These are phyloP conservation scores for Oleoguttula mirabilis DNA, from an alignment of 495 filamentous ascomycete genomes.

Conservation along the genomic window DNA sequence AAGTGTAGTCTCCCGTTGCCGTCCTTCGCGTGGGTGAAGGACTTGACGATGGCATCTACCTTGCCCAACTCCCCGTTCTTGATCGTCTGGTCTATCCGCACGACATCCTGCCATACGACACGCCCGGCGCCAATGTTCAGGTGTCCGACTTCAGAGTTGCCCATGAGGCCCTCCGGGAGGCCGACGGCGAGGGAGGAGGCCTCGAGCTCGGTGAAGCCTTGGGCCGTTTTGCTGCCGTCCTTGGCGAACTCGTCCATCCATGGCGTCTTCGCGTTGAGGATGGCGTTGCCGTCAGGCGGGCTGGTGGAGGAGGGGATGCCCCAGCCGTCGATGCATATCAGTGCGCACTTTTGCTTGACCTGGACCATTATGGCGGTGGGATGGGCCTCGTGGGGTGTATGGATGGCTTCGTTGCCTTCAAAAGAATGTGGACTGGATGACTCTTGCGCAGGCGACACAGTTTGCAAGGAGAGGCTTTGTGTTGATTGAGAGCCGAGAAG, in stretches of 20 bases:
- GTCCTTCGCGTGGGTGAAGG: conserved; percentile 69
- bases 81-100: conserved; percentile 89
- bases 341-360: conserved; percentile 82
- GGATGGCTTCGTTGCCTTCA: too few species aligned
- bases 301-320: conserved; percentile 71
- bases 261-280: conserved; percentile 81
- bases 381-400: too few species aligned
- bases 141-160: conserved; percentile 96
- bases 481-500: too few species aligned
- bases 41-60: conserved; percentile 64
- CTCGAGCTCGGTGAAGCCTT: conserved; percentile 78
- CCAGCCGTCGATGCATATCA: conserved; percentile 99
- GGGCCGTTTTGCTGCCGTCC: conserved; percentile 49
- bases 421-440: too few species aligned
- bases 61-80: conserved; percentile 75
- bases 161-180: conserved; percentile 93
- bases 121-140: conserved; percentile 95
- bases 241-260: conserved; percentile 70
- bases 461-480: too few species aligned
- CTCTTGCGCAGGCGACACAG: too few species aligned
- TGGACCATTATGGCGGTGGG: conserved; percentile 49
- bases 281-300: conserved; percentile 80
- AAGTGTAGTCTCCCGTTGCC: conserved; percentile 87
- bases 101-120: conserved; percentile 97
- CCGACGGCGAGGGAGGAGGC: conserved; percentile 93